Conservation (phyloP, 2,329 filamentous ascomycete species). For the Trichoderma oligosporum region DNA sequence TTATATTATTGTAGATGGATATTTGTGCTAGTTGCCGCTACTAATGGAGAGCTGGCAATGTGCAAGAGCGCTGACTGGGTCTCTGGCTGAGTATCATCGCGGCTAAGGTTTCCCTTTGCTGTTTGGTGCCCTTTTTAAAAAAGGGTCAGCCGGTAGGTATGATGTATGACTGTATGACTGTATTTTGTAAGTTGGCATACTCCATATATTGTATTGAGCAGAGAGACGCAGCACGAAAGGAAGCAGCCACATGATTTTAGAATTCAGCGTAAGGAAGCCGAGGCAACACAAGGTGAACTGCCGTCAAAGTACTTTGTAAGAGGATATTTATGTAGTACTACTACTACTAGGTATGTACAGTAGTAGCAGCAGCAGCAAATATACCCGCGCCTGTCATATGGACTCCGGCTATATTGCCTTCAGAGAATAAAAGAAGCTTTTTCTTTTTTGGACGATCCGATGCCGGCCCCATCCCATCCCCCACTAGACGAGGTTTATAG, state of each 20-base stretch:
- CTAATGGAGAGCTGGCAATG: too few relatives aligned
- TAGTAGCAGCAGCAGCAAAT: too few relatives aligned
- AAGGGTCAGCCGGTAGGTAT: slow-evolving; percentile 2
- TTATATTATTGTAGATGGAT: too few relatives aligned
- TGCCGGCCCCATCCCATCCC: neutral
- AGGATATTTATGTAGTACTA: neutral
- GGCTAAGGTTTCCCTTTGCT: neutral
- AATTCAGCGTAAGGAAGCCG: too few relatives aligned
- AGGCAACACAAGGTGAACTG: too few relatives aligned
- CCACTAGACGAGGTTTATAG: neutral
- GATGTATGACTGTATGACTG: neutral
- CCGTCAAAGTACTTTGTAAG: too few relatives aligned
- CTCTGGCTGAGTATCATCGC: neutral
- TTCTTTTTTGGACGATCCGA: neutral
- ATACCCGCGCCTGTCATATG: slow-evolving; percentile 2
- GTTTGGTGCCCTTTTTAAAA: neutral
- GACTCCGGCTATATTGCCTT: neutral
- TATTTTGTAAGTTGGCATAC: neutral
- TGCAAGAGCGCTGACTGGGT: neutral
- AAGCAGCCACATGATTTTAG: too few relatives aligned
- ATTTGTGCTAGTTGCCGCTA: too few relatives aligned
- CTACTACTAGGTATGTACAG: too few relatives aligned
- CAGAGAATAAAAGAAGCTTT: neutral
- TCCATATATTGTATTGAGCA: neutral
- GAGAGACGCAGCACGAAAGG: neutral